phyloP scores from a whole-genome alignment of 768 basidiomycete species.

The Agaricus subrufescens region DNA sequence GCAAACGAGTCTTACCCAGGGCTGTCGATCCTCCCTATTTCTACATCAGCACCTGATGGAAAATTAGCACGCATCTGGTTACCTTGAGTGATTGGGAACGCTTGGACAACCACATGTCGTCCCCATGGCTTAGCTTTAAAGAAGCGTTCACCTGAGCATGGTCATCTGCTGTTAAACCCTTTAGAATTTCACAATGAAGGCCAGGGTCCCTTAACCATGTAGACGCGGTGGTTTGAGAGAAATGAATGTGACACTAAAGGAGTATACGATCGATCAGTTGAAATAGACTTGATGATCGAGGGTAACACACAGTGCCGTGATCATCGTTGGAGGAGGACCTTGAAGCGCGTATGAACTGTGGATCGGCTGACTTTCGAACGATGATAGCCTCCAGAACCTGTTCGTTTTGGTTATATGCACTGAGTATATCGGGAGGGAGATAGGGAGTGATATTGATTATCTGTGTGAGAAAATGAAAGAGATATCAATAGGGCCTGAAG shows the following conservation, averaged over 20 bases:
- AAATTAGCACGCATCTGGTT: constrained; percentile 16
- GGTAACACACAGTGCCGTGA: neutral
- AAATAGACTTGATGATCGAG: neutral
- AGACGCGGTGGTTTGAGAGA: constrained; percentile 2
- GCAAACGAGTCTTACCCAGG: constrained; percentile 66
- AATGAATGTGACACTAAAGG: constrained; percentile 8
- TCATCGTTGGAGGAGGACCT: constrained; percentile 6
- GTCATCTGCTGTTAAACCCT: constrained; percentile 32
- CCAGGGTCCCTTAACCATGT: constrained; percentile 12
- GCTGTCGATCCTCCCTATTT: constrained; percentile 81
- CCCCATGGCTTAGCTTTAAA: constrained; percentile 42
- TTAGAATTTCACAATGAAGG: constrained; percentile 15
- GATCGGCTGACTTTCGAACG: constrained; percentile 35
- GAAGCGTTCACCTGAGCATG: constrained; percentile 12
- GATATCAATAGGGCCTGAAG: constrained; percentile 14
- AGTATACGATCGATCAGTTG: constrained; percentile 1
- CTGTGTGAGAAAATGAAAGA: constrained; percentile 22
- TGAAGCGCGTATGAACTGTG: constrained; percentile 38
- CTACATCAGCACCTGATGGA: constrained; percentile 13
- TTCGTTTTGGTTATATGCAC: constrained; percentile 9
- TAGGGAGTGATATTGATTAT: constrained; percentile 37
- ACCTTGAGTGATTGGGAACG: constrained; percentile 52
- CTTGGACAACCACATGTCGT: constrained; percentile 54
- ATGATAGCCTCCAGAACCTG: constrained; percentile 43
- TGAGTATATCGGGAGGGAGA: constrained; percentile 15